These are phyloP conservation scores for Chytriomyces confervae DNA, from an alignment of 192 early-diverging fungal genomes.

Conservation along the genomic window DNA sequence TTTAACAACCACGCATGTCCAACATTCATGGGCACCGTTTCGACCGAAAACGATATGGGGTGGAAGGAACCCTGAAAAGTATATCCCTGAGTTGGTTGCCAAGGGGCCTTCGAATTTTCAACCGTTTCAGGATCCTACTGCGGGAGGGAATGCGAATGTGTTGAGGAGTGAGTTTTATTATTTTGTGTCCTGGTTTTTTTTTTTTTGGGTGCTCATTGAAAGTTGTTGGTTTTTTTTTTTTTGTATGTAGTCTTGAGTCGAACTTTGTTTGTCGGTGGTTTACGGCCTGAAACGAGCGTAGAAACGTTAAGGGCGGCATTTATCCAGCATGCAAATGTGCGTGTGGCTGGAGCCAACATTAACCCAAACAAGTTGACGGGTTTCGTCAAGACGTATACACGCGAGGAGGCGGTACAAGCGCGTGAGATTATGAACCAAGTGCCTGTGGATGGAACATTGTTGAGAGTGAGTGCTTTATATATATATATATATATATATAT, in stretches of 20 bases:
- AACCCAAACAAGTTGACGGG: conserved; percentile 58
- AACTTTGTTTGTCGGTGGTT: conserved; percentile 57
- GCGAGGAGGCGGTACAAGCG: conserved; percentile 55
- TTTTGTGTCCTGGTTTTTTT: not conserved
- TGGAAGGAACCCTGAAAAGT: conserved; percentile 25
- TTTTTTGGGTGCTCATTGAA: not conserved
- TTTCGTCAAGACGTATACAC: conserved; percentile 59
- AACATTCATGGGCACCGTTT: conserved; percentile 1
- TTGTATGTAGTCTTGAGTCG: conserved; percentile 49
- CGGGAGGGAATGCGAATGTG: conserved; percentile 9
- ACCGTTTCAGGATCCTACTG: conserved; percentile 21
- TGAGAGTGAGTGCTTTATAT: conserved; percentile 47
- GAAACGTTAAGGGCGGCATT: conserved; percentile 50
- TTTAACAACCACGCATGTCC: not conserved
- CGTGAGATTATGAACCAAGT: conserved; percentile 41
- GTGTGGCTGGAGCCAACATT: conserved; percentile 61
- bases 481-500: too few relatives aligned
- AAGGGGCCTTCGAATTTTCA: conserved; percentile 2
- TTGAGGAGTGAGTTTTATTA: not conserved
- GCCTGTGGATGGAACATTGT: conserved; percentile 35
- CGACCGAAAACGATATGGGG: conserved; percentile 33
- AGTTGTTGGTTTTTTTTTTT: too few relatives aligned
- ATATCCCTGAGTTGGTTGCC: not conserved
- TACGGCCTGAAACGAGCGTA: conserved; percentile 45
- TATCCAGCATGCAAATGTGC: conserved; percentile 37